Evolutionary conservation across 805 yeast species (phyloP).

Genomic region (baker's yeast (Saccharomyces cerevisiae)): DNA sequence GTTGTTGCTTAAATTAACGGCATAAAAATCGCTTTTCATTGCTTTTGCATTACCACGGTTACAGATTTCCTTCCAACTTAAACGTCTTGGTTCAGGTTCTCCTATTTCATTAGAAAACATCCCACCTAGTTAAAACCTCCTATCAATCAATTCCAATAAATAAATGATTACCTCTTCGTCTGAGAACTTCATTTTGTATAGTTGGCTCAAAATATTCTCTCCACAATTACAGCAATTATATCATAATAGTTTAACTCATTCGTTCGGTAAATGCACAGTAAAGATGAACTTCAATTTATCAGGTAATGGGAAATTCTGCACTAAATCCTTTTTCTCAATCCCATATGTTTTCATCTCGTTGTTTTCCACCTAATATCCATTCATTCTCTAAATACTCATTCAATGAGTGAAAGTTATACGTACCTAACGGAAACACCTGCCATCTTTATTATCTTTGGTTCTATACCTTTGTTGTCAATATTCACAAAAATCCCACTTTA

Average conservation of each 20-base stretch:
- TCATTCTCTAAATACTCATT: not conserved
- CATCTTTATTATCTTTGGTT: slow-evolving; percentile 45
- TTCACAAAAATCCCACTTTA: not conserved
- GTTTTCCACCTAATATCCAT: not conserved
- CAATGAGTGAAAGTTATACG: slow-evolving; percentile 32
- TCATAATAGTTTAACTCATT: not conserved
- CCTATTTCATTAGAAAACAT: too few relatives aligned
- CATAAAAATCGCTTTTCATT: too few relatives aligned
- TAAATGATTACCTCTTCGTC: not conserved
- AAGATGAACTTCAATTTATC: not conserved
- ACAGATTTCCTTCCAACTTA: too few relatives aligned
- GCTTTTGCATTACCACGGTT: too few relatives aligned
- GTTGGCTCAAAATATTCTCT: not conserved
- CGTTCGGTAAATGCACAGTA: not conserved
- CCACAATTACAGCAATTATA: not conserved
- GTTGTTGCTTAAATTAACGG: not conserved
- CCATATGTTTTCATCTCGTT: not conserved
- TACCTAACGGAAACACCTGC: slow-evolving; percentile 98
- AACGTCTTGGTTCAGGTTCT: too few relatives aligned
- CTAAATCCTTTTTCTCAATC: not conserved
- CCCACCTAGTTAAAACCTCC: not conserved
- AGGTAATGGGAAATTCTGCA: not conserved
- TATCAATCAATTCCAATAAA: not conserved
- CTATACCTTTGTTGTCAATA: slow-evolving; percentile 8
- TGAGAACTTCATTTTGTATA: not conserved